phyloP scores from a whole-genome alignment of 169 alveolate species.

The Theileria annulata region DNA sequence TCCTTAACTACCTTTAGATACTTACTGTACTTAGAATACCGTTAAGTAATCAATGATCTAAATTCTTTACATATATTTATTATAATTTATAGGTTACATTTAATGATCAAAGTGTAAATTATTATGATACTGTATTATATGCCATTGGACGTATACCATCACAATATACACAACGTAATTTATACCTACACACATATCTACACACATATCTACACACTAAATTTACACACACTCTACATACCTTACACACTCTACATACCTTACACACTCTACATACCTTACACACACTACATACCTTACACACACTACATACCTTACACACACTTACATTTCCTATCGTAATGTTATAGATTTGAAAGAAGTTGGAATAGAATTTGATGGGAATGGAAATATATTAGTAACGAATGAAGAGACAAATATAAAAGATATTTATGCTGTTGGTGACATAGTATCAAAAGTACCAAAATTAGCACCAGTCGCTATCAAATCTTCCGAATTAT shows the following conservation, averaged over 20 bases:
- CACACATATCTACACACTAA: too few relatives aligned
- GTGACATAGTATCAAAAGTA: constrained; percentile 91
- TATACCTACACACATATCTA: not conserved
- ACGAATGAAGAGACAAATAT: constrained; percentile 88
- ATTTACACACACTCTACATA: too few relatives aligned
- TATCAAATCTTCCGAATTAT: constrained; percentile 93
- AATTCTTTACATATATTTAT: too few relatives aligned
- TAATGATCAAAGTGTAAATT: constrained; percentile 79
- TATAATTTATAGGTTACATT: constrained; percentile 69
- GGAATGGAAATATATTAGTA: constrained; percentile 83
- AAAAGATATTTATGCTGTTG: constrained; percentile 90
- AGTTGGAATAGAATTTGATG: constrained; percentile 59
- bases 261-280: too few relatives aligned
- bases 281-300: too few relatives aligned
- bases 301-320: too few relatives aligned
- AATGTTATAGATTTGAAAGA: constrained; percentile 36
- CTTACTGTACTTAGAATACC: too few relatives aligned
- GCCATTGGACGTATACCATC: constrained; percentile 96
- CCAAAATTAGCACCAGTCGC: constrained; percentile 98
- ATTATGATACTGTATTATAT: constrained; percentile 92
- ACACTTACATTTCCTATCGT: too few relatives aligned
- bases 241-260: too few relatives aligned
- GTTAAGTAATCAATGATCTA: too few relatives aligned
- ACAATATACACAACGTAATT: constrained; percentile 77
- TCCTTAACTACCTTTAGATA: too few relatives aligned